These are phyloP conservation scores for Coniochaeta sp. DNA, from an alignment of 2,329 filamentous ascomycete species.

Conservation along the genomic window DNA sequence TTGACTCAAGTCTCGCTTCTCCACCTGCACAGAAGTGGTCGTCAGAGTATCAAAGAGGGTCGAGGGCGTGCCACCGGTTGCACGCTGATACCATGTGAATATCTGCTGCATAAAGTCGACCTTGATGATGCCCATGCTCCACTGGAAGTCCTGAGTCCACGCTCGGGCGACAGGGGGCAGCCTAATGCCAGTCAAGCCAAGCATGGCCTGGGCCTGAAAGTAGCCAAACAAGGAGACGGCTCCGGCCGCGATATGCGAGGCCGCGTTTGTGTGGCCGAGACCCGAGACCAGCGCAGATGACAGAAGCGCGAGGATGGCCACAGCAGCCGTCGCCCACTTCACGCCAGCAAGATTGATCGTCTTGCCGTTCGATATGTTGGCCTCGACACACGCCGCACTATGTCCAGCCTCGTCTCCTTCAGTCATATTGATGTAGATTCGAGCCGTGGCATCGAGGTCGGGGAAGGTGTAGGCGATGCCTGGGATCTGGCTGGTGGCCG, in stretches of 20 bases:
- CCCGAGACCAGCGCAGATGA: constrained; percentile 77
- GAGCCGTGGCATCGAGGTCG: constrained; percentile 72
- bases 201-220: constrained; percentile 80
- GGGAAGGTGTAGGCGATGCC: constrained; percentile 75
- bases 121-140: constrained; percentile 84
- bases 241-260: constrained; percentile 78
- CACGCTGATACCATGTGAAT: constrained; percentile 81
- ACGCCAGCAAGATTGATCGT: constrained; percentile 75
- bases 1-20: constrained; percentile 35
- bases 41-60: constrained; percentile 63
- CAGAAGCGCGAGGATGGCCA: constrained; percentile 67
- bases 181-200: constrained; percentile 67
- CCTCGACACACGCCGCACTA: constrained; percentile 71
- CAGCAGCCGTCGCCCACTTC: constrained; percentile 72
- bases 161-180: constrained; percentile 74
- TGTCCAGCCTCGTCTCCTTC: constrained; percentile 33
- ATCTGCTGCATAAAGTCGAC: constrained; percentile 71
- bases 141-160: constrained; percentile 89
- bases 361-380: constrained; percentile 73
- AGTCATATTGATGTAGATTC: constrained; percentile 63
- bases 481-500: constrained; percentile 57
- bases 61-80: constrained; percentile 72
- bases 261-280: constrained; percentile 77
- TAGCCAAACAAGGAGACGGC: constrained; percentile 78
- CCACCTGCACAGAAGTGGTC: constrained; percentile 65